A percentile compares a stretch with the other conserved stretches of the same genome.
These are phyloP conservation scores for Filobasidium wieringae DNA, from an alignment of 768 basidiomycete species.

Conservation along the genomic window DNA sequence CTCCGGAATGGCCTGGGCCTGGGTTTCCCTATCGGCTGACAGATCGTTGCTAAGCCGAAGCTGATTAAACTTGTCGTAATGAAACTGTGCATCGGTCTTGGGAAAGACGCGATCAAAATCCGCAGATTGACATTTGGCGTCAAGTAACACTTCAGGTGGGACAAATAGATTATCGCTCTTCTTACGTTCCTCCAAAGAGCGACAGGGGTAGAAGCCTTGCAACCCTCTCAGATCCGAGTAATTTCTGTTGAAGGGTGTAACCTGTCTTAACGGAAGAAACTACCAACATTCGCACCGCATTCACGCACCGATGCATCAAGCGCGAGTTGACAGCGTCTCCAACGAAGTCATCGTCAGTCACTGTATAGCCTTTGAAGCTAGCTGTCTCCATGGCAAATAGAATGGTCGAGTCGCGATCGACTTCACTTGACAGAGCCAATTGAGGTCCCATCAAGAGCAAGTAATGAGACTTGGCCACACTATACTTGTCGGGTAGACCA, in stretches of 20 bases:
- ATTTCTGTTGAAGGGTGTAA: slow-evolving; percentile 45
- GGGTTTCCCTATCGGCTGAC: slow-evolving; percentile 34
- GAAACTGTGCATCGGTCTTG: slow-evolving; percentile 70
- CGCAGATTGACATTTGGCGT: slow-evolving; percentile 65
- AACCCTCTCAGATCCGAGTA: slow-evolving; percentile 67
- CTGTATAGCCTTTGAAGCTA: slow-evolving; percentile 61
- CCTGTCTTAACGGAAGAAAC: too few relatives aligned
- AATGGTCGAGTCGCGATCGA: slow-evolving; percentile 49
- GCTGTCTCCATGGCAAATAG: slow-evolving; percentile 69
- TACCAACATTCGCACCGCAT: neutral
- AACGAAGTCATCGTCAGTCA: slow-evolving; percentile 64
- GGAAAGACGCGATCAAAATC: slow-evolving; percentile 83
- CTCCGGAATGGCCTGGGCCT: slow-evolving; percentile 30
- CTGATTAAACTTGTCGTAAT: slow-evolving; percentile 90
- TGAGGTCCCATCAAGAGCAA: slow-evolving; percentile 86
- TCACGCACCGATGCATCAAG: slow-evolving; percentile 65
- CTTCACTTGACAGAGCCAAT: slow-evolving; percentile 60
- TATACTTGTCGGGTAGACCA: slow-evolving; percentile 31
- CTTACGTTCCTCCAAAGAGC: neutral
- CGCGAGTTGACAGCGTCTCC: slow-evolving; percentile 76
- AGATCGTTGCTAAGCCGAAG: slow-evolving; percentile 65
- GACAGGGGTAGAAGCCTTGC: slow-evolving; percentile 68
- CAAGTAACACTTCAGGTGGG: slow-evolving; percentile 82
- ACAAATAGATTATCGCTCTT: slow-evolving; percentile 42
- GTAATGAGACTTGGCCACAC: slow-evolving; percentile 53